phyloP scores from a whole-genome alignment of 345 rosid genomes.

The Physaria fendleri region DNA sequence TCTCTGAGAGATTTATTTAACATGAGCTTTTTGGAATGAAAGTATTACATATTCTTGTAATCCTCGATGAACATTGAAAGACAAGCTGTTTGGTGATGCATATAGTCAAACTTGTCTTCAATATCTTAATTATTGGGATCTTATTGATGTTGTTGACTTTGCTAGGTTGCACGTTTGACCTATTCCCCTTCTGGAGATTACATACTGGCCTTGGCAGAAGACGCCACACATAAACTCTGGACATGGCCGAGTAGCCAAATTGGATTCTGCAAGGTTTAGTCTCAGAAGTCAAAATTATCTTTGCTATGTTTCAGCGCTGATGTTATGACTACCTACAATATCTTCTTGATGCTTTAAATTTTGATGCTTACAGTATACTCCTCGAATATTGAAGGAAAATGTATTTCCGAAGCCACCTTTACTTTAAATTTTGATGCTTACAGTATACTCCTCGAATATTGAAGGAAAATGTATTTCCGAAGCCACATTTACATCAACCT shows the following conservation, averaged over 20 bases:
- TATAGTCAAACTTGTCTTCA: background rate
- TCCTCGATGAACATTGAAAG: background rate
- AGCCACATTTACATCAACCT: conserved; percentile 28
- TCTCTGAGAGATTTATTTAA: background rate
- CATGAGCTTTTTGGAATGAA: background rate
- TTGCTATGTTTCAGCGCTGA: background rate
- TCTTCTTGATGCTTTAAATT: conserved; percentile 4
- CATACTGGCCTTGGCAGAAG: conserved; percentile 33
- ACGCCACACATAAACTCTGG: conserved; percentile 35
- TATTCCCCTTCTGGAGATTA: conserved; percentile 32
- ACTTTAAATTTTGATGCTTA: conserved; percentile 19
- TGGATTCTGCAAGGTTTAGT: conserved; percentile 25
- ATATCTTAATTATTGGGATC: conserved; percentile 2
- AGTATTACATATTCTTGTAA: background rate
- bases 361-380: background rate
- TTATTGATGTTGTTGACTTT: conserved; percentile 7
- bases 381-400: conserved; percentile 22
- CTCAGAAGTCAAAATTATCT: background rate
- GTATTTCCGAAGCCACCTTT: conserved; percentile 19
- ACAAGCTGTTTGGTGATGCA: background rate
- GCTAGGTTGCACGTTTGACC: conserved; percentile 28
- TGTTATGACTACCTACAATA: conserved; percentile 2
- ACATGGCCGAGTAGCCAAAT: conserved; percentile 23
- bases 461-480: conserved; percentile 25
- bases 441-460: conserved; percentile 8